Evolutionary conservation across 805 yeast genomes (phyloP).

Genomic region (Starmerella gropengiesseri): DNA sequence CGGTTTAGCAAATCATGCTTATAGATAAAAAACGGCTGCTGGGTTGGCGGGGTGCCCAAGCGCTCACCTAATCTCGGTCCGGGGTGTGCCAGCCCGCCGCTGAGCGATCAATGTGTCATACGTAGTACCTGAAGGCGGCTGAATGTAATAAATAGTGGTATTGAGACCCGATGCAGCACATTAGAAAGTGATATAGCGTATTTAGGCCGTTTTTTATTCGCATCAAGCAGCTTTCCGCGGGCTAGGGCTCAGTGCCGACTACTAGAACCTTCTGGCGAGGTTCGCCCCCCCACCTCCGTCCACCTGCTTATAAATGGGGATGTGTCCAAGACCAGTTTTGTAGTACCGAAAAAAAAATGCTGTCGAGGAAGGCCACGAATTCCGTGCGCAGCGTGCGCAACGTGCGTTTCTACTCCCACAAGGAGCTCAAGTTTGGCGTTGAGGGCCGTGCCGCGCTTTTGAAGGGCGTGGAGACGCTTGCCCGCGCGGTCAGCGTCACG

Average conservation of each 20-base stretch:
- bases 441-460: conserved; percentile 92
- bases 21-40: no score
- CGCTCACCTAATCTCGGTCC: no score
- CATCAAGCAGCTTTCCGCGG: background rate
- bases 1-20: no score
- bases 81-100: no score
- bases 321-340: no score
- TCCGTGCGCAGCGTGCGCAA: conserved; percentile 21
- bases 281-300: conserved; percentile 3
- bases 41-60: no score
- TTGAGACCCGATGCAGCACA: no score
- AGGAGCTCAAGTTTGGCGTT: conserved; percentile 91
- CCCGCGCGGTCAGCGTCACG: conserved; percentile 93
- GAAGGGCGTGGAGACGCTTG: conserved; percentile 87
- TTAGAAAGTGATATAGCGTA: no score
- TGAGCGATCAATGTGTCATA: no score
- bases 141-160: no score
- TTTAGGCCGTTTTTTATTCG: background rate
- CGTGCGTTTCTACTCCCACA: conserved; percentile 44
- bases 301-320: conserved; percentile 8
- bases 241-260: no score
- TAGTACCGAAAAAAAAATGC: conserved; percentile 6
- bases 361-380: conserved; percentile 12
- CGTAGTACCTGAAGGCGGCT: no score
- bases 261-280: conserved; percentile 4